Evolutionary conservation across 2,329 filamentous ascomycete species (phyloP).

Genomic region (Mollisia scopiformis): DNA sequence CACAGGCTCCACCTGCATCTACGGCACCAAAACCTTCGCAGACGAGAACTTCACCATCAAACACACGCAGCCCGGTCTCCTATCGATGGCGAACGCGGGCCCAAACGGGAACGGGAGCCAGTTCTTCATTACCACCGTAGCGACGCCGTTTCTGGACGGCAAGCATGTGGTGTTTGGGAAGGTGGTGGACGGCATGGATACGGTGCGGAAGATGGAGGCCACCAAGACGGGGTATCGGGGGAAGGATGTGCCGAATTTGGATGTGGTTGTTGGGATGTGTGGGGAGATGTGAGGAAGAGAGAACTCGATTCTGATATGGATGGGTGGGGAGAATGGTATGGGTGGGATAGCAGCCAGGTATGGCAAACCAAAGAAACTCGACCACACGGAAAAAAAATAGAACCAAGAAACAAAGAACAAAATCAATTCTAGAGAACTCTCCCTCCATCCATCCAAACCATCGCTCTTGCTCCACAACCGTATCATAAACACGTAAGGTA

Average conservation of each 20-base stretch:
- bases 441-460: too few species aligned
- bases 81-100: constrained; percentile 95
- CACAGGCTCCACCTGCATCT: constrained; percentile 86
- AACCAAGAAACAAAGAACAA: too few species aligned
- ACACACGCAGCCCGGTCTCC: constrained; percentile 77
- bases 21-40: constrained; percentile 79
- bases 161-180: constrained; percentile 97
- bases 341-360: background rate
- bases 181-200: constrained; percentile 86
- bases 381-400: too few species aligned
- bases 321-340: background rate
- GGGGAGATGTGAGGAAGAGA: constrained; percentile 78
- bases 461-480: too few species aligned
- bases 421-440: too few species aligned
- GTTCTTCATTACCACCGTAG: constrained; percentile 94
- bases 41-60: constrained; percentile 88
- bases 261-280: constrained; percentile 83
- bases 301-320: too few species aligned
- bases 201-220: constrained; percentile 90
- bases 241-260: constrained; percentile 81
- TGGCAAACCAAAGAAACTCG: too few species aligned
- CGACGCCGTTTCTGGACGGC: constrained; percentile 84
- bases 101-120: constrained; percentile 93
- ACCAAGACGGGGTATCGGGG: constrained; percentile 76
- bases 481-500: too few species aligned